phyloP scores from a whole-genome alignment of 371 early-diverging fungal genomes.

The Apophysomyces elegans region DNA sequence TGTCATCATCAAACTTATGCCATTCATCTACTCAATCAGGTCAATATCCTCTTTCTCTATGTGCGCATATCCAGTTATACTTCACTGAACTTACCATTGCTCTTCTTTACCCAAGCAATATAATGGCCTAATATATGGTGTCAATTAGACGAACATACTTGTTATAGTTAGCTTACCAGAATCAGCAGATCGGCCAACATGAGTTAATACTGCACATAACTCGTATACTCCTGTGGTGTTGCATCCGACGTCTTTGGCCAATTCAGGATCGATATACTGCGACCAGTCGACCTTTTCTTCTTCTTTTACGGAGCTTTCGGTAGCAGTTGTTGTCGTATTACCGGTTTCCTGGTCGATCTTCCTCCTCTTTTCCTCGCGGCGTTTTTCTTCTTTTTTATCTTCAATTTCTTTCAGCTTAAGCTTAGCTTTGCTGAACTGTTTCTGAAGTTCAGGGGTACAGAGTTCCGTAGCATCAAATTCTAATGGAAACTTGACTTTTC shows the following conservation, averaged over 20 bases:
- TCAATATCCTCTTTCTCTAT: neutral
- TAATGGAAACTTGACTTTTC: constrained; percentile 92
- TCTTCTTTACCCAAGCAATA: constrained; percentile 87
- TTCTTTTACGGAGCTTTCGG: constrained; percentile 25
- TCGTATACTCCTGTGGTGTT: constrained; percentile 85
- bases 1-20: constrained; percentile 96
- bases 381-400: constrained; percentile 74
- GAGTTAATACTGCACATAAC: constrained; percentile 83
- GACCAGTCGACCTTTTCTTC: constrained; percentile 47
- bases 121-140: constrained; percentile 75
- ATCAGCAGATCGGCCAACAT: constrained; percentile 84
- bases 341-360: constrained; percentile 48
- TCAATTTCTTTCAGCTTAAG: constrained; percentile 73
- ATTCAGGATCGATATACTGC: constrained; percentile 68
- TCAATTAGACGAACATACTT: neutral
- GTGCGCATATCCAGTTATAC: neutral
- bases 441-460: constrained; percentile 85
- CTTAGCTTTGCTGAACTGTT: constrained; percentile 78
- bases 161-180: constrained; percentile 48
- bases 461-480: constrained; percentile 87
- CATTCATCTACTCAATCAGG: constrained; percentile 62
- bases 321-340: constrained; percentile 16
- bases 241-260: constrained; percentile 80
- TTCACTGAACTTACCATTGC: constrained; percentile 32
- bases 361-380: constrained; percentile 68